Evolutionary conservation across 441 rosid species (phyloP), one percentile per base, ranked within the genome.

Genomic region (Kokia cookei): DNA sequence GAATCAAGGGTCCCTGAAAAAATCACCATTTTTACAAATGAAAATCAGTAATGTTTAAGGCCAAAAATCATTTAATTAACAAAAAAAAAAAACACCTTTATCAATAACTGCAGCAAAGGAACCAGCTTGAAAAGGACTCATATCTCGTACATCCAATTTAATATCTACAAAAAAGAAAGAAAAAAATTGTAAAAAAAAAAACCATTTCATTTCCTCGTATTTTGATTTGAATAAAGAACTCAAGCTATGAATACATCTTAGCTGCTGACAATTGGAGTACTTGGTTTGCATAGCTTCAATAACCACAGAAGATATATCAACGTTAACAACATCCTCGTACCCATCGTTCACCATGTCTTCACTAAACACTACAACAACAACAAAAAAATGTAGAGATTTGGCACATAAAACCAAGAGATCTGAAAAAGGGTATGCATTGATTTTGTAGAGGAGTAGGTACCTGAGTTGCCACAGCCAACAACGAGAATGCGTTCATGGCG

Each of bases 381-480:
- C 19, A 55, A 55, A n/a, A 65, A n/a, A 65, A 26, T n/a, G 10
- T 2, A 11, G 15, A 27, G 17, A 35, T 29, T 4, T 47, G 32
- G 48, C 29, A 54, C 13, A 19, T 12, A 7, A 77, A 58, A 69
- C 17, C 3, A 8, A 45, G 27, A 59, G 40, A 77, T 77, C 76
- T 53, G 48, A 27, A 32, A 32, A 15, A 5, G 45, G 8, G 67
- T 64, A 50, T 50, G 17, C 17, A 15, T 48, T 40, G 58, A 73
- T 58, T 43, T 5, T 10, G 14, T 3, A 1, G 40, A 27, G 17
- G 48, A 27, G 58, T 17, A 22, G 58, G 53, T 29, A 91, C 95
- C 92, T 65, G 98, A 93, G 86, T 90, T 93, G 35, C 98, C 98
- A 78, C 95, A 89, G 68, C 98, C 98, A 65, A 88, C 83, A 78